Evolutionary conservation across 169 alveolate species (phyloP).

Genomic region (Plasmodium billcollinsi): DNA sequence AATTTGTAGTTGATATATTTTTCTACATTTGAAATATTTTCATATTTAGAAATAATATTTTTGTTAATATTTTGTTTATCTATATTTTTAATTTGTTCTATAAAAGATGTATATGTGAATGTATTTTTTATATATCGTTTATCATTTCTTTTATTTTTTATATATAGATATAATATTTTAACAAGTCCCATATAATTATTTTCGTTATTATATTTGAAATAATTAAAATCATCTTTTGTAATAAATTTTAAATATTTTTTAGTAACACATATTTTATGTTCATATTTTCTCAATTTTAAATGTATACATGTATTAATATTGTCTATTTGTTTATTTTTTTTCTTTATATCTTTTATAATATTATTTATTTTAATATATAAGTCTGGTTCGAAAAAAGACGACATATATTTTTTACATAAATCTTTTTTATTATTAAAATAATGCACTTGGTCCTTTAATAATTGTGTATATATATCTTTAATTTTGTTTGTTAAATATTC

Average conservation of each 20-base stretch:
- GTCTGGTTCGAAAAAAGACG: not conserved
- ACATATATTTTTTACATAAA: not conserved
- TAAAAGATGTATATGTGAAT: conserved; percentile 8
- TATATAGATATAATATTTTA: conserved; percentile 52
- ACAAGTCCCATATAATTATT: conserved; percentile 27
- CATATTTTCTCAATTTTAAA: not conserved
- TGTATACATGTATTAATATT: not conserved
- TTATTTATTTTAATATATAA: not conserved
- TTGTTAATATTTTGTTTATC: not conserved
- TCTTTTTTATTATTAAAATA: not conserved
- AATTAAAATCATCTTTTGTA: conserved; percentile 30
- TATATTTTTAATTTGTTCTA: conserved; percentile 9
- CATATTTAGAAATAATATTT: conserved; percentile 42
- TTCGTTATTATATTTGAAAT: conserved; percentile 23
- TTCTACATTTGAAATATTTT: conserved; percentile 50
- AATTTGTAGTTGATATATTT: conserved; percentile 33
- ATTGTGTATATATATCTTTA: too few species aligned
- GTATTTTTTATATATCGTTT: conserved; percentile 8
- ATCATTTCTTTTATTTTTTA: conserved; percentile 28
- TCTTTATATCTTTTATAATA: conserved; percentile 1
- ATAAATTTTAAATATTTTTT: conserved; percentile 36
- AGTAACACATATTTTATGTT: not conserved
- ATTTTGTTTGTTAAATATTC: too few species aligned
- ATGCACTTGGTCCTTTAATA: too few species aligned
- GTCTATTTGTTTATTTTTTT: not conserved